A percentile compares a stretch with the other conserved stretches of the same genome.
phyloP scores from a whole-genome alignment of 495 filamentous ascomycete genomes.

The Penicillium fimorum region DNA sequence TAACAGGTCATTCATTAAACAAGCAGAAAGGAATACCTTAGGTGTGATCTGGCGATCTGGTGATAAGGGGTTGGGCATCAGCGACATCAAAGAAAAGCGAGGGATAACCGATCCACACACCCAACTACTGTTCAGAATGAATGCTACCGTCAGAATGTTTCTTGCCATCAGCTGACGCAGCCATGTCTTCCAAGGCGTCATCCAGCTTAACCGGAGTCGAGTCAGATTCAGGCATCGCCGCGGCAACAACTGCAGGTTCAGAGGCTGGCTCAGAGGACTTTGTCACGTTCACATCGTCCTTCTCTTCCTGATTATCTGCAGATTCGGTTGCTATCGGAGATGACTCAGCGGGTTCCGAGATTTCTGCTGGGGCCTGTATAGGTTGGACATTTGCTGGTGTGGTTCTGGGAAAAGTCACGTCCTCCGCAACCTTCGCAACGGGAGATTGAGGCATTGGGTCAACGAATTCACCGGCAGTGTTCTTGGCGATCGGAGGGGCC shows the following conservation, averaged over 20 bases:
- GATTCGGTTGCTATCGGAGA: slow-evolving; percentile 6
- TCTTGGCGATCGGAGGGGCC: slow-evolving; percentile 47
- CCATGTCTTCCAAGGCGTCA: slow-evolving; percentile 24
- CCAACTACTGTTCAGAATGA: slow-evolving; percentile 2
- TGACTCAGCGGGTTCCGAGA: slow-evolving; percentile 1
- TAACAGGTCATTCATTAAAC: neutral
- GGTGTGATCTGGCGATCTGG: neutral
- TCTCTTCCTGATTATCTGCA: slow-evolving; percentile 11
- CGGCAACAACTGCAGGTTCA: slow-evolving; percentile 3
- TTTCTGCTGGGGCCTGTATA: slow-evolving; percentile 3
- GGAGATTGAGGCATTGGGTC: slow-evolving; percentile 26
- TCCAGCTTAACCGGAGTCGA: slow-evolving; percentile 21
- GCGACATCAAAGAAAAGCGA: neutral
- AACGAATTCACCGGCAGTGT: slow-evolving; percentile 56
- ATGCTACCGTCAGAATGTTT: slow-evolving; percentile 28
- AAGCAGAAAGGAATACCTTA: neutral
- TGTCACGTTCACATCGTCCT: neutral
- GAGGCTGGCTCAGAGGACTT: neutral
- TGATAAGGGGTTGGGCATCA: neutral
- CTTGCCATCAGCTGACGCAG: slow-evolving; percentile 37
- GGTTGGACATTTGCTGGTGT: slow-evolving; percentile 7
- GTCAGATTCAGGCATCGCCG: slow-evolving; percentile 5
- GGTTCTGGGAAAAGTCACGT: slow-evolving; percentile 11
- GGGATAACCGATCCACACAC: neutral
- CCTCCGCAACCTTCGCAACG: slow-evolving; percentile 5